Evolutionary conservation across 805 yeast genomes (phyloP).

Genomic region (Metschnikowia gelsemii): DNA sequence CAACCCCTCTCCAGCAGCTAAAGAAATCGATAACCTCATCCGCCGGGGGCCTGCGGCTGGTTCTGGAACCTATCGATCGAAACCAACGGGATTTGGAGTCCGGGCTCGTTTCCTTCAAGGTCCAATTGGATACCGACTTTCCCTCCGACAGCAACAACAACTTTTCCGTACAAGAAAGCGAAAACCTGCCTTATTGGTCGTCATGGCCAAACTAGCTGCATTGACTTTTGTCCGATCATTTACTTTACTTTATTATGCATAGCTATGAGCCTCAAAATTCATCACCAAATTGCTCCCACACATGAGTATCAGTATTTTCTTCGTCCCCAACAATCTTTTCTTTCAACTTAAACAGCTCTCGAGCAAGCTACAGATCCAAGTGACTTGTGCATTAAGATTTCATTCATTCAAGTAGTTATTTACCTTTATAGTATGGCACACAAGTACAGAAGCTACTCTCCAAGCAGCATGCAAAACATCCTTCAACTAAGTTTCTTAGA

Average conservation of each 20-base stretch:
- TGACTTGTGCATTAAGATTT: background rate
- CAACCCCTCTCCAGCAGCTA: constrained; percentile 9
- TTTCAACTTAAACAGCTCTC: background rate
- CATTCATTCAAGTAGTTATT: constrained; percentile 1
- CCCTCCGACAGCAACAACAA: background rate
- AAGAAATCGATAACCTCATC: constrained; percentile 14
- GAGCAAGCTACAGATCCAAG: background rate
- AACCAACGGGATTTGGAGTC: constrained; percentile 28
- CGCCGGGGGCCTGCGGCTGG: constrained; percentile 9
- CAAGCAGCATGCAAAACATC: constrained; percentile 7
- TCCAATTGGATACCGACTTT: constrained; percentile 13
- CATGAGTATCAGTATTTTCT: background rate
- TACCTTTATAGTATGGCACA: constrained; percentile 1
- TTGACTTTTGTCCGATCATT: background rate
- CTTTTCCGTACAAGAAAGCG: background rate
- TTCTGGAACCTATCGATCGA: constrained; percentile 13
- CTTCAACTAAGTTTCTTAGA: background rate
- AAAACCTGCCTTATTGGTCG: background rate
- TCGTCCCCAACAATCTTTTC: background rate
- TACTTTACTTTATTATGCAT: too few species aligned
- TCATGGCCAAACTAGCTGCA: background rate
- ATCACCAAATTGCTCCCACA: background rate
- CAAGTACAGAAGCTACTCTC: background rate
- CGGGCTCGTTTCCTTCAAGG: constrained; percentile 30
- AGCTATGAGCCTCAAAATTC: too few species aligned